phyloP scores from a whole-genome alignment of 2,329 filamentous ascomycete genomes.

The Hortaea werneckii region DNA sequence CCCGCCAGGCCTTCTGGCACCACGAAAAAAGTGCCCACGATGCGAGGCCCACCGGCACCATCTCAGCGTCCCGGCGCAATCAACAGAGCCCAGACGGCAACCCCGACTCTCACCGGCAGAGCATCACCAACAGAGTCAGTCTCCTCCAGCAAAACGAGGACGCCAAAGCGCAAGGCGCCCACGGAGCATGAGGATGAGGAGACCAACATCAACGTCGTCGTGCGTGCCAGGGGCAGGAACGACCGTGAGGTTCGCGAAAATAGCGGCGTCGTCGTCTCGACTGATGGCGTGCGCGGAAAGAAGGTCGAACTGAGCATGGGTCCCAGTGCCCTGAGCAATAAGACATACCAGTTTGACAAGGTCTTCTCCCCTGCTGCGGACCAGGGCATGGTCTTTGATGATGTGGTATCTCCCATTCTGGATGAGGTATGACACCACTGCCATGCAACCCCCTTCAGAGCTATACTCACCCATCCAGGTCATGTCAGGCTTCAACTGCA shows the following conservation, averaged over 20 bases:
- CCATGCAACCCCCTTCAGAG: background rate
- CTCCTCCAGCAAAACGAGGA: conserved; percentile 48
- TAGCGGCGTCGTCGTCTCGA: conserved; percentile 81
- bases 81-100: conserved; percentile 38
- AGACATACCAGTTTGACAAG: conserved; percentile 92
- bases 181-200: conserved; percentile 64
- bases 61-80: conserved; percentile 29
- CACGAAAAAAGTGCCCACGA: conserved; percentile 24
- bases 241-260: conserved; percentile 90
- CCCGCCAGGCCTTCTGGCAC: conserved; percentile 2
- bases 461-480: conserved; percentile 49
- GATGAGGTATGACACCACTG: conserved; percentile 58
- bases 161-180: conserved; percentile 71
- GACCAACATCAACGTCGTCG: conserved; percentile 96
- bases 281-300: conserved; percentile 79
- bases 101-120: conserved; percentile 39
- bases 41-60: conserved; percentile 37
- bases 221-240: conserved; percentile 84
- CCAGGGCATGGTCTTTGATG: conserved; percentile 87
- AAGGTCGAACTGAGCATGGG: conserved; percentile 84
- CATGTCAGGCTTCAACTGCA: conserved; percentile 90
- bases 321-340: conserved; percentile 83
- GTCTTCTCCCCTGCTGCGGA: conserved; percentile 94
- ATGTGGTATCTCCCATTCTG: conserved; percentile 84
- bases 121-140: conserved; percentile 63